Evolutionary conservation across 768 basidiomycete species (phyloP).

Genomic region (Imleria badia): DNA sequence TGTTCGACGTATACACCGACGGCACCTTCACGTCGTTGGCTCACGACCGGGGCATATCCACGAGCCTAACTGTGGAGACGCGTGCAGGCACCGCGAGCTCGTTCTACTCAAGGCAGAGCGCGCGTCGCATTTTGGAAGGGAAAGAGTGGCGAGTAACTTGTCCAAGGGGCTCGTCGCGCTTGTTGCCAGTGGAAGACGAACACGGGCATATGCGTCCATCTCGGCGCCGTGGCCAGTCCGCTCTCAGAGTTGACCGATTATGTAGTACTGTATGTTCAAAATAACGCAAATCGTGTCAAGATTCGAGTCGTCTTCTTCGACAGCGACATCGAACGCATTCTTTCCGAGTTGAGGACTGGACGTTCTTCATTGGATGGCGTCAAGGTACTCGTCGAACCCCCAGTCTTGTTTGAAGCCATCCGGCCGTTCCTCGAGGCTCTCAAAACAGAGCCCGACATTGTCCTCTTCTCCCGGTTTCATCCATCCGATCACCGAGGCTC

Average conservation of each 20-base stretch:
- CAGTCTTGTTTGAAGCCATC: constrained; percentile 66
- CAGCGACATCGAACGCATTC: constrained; percentile 46
- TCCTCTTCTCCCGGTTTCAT: constrained; percentile 54
- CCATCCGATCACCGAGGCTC: constrained; percentile 45
- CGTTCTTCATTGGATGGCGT: constrained; percentile 22
- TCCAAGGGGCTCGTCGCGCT: constrained; percentile 66
- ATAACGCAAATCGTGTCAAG: constrained; percentile 34
- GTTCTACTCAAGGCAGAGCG: constrained; percentile 35
- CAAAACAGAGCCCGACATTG: constrained; percentile 50
- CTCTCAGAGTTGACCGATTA: constrained; percentile 46
- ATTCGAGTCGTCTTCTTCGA: constrained; percentile 62
- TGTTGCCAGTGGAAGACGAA: constrained; percentile 45
- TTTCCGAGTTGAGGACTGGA: constrained; percentile 36
- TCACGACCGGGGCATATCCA: constrained; percentile 51
- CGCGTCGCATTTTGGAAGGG: constrained; percentile 63
- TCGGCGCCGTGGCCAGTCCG: constrained; percentile 52
- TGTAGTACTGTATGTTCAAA: constrained; percentile 41
- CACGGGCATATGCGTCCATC: constrained; percentile 41
- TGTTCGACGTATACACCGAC: constrained; percentile 65
- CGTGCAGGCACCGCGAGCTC: constrained; percentile 58
- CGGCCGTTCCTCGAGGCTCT: constrained; percentile 67
- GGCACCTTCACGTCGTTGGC: constrained; percentile 45
- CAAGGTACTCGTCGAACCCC: constrained; percentile 54
- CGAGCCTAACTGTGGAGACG: constrained; percentile 45
- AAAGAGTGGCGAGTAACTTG: constrained; percentile 55